Percentiles rank a stretch among this genome's conserved stretches.
These are phyloP conservation scores for Quillaja saponaria DNA, from an alignment of 306 rosid genomes.

Conservation along the genomic window DNA sequence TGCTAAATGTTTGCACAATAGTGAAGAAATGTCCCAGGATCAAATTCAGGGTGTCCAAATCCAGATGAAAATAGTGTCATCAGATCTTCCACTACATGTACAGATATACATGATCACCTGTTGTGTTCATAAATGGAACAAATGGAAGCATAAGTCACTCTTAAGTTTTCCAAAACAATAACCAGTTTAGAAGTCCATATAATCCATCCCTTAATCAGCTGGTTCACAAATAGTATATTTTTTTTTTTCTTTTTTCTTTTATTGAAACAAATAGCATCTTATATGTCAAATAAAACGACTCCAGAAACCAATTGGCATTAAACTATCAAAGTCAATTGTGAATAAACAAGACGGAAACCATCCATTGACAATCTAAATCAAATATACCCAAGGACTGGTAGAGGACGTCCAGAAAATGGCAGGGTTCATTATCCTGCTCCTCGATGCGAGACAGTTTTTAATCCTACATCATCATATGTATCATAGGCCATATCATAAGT, in stretches of 20 bases:
- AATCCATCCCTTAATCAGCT: background rate
- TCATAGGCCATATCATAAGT: too few species aligned
- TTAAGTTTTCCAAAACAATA: conserved; percentile 3
- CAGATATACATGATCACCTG: background rate
- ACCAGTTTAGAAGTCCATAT: background rate
- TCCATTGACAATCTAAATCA: too few species aligned
- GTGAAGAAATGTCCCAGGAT: conserved; percentile 27
- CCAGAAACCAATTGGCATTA: background rate
- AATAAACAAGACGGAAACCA: too few species aligned
- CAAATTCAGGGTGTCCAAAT: conserved; percentile 33
- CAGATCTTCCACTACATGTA: conserved; percentile 39
- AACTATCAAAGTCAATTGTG: too few species aligned
- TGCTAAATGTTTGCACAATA: conserved; percentile 29
- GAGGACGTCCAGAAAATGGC: too few species aligned
- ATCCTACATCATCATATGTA: too few species aligned
- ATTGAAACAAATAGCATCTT: too few species aligned
- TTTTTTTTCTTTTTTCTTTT: too few species aligned
- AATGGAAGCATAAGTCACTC: background rate
- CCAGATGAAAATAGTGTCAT: conserved; percentile 34
- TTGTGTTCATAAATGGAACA: conserved; percentile 24
- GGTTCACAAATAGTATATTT: background rate
- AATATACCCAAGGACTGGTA: too few species aligned
- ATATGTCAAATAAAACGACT: background rate
- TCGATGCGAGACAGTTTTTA: too few species aligned
- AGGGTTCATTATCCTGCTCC: too few species aligned